phyloP scores from a whole-genome alignment of 2,329 filamentous ascomycete species.

The Aspergillus novofumigatus region DNA sequence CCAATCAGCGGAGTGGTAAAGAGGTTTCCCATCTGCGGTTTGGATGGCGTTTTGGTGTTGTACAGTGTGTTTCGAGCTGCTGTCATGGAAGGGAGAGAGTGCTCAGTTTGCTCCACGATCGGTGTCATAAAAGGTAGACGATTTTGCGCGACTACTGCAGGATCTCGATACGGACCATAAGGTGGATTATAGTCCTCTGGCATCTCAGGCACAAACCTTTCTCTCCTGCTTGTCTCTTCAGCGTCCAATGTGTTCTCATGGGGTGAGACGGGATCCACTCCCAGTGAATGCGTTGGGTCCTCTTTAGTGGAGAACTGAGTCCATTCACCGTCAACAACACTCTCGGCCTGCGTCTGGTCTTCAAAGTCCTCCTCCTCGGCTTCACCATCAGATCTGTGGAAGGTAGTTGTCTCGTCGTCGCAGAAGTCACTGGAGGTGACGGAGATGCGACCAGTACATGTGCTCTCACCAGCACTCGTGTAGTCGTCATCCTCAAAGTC shows the following conservation, averaged over 20 bases:
- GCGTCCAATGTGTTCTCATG: conserved; percentile 12
- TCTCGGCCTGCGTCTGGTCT: conserved; percentile 47
- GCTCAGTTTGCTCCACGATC: conserved; percentile 92
- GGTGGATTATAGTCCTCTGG: conserved; percentile 84
- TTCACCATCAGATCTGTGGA: conserved; percentile 39
- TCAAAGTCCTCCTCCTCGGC: conserved; percentile 43
- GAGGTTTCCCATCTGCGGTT: conserved; percentile 47
- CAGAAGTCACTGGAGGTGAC: conserved; percentile 60
- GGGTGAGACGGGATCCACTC: conserved; percentile 15
- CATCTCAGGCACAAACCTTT: conserved; percentile 58
- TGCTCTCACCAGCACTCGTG: conserved; percentile 81
- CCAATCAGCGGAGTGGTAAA: conserved; percentile 70
- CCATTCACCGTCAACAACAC: conserved; percentile 67
- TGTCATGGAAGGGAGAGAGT: conserved; percentile 65
- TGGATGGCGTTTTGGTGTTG: conserved; percentile 73
- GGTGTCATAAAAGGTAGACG: conserved; percentile 97
- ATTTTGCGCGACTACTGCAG: conserved; percentile 76
- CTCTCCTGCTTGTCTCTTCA: conserved; percentile 35
- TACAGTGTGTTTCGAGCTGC: conserved; percentile 55
- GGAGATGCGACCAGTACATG: conserved; percentile 68
- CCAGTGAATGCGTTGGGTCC: conserved; percentile 39
- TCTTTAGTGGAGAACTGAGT: conserved; percentile 77
- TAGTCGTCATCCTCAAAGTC: conserved; percentile 70
- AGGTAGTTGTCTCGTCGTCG: conserved; percentile 50
- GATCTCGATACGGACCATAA: conserved; percentile 74